phyloP scores from a whole-genome alignment of 2,329 filamentous ascomycete genomes.

The Trichoderma guizhouense region DNA sequence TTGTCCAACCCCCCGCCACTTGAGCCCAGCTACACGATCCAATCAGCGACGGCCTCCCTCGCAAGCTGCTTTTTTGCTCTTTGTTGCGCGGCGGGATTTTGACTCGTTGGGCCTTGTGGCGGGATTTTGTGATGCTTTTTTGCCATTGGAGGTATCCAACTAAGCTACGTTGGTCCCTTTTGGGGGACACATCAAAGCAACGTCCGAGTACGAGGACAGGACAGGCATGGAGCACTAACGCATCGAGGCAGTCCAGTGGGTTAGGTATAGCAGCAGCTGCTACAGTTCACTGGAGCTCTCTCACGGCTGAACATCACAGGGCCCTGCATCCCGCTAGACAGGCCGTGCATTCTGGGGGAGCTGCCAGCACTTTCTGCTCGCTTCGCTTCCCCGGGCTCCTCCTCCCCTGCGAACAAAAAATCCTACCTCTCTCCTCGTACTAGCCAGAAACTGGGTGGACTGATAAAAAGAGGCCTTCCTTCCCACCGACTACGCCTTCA shows the following conservation, averaged over 20 bases:
- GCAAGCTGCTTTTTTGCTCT: neutral
- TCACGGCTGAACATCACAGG: neutral
- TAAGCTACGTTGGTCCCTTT: neutral
- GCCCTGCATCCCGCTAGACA: neutral
- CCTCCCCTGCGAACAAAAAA: neutral
- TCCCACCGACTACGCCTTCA: neutral
- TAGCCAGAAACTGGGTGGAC: neutral
- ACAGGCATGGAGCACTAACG: neutral
- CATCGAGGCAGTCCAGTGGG: neutral
- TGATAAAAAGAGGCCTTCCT: slow-evolving; percentile 14
- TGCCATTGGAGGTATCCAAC: neutral
- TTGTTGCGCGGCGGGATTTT: neutral
- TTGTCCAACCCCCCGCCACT: neutral
- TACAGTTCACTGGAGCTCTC: neutral
- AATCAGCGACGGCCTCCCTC: neutral
- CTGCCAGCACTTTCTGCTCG: neutral
- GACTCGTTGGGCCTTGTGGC: neutral
- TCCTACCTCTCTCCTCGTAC: no score
- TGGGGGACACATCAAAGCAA: neutral
- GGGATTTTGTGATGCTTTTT: neutral
- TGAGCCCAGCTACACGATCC: neutral
- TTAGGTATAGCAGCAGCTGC: neutral
- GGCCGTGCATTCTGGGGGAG: neutral
- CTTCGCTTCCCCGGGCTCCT: neutral
- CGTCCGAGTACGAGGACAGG: neutral